Evolutionary conservation across 2,329 filamentous ascomycete genomes (phyloP), one percentile per base, ranked within the genome.

Genomic region (Dactylellina cionopaga): DNA sequence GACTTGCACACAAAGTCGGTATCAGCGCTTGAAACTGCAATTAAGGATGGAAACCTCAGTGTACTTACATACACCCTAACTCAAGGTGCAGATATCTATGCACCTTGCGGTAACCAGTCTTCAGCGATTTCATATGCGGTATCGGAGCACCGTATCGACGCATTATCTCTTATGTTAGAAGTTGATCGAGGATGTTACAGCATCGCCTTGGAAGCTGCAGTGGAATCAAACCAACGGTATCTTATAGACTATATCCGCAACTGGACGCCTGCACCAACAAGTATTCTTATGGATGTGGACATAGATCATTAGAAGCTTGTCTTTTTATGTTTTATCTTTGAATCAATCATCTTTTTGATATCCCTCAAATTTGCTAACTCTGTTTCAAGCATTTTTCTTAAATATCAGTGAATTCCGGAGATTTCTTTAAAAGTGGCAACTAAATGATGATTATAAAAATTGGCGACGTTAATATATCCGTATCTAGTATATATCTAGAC

Each of bases 231-330:
- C n/a, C 10, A 39, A 17, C 25, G 27, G 3, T 59, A 47, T 35
- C 24, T 47, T n/a, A 29, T 22, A 1, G 41, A 59, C n/a, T 59
- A 24, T 17, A 29, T 59, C n/a, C 55, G 55, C 19, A 47, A 5
- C 13, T 59, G 55, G 55, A 59, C 25, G 15, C 39, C 24, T 2
- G 27, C 24, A 25, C n/a, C n/a, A n/a, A n/a, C n/a, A n/a, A n/a
- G n/a, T n/a, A n/a, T n/a, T n/a, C n/a, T n/a, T n/a, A n/a, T n/a
- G n/a, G n/a, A n/a, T n/a, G n/a, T n/a, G n/a, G n/a, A n/a, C n/a
- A n/a, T n/a, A n/a, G n/a, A n/a, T n/a, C n/a, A n/a, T n/a, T n/a
- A n/a, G n/a, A n/a, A n/a, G n/a, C n/a, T n/a, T n/a, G n/a, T n/a
- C n/a, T n/a, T n/a, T n/a, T n/a, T n/a, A n/a, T n/a, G n/a, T n/a